Evolutionary conservation across 257 asterid species (phyloP).

Genomic region (Forsythia viridissima): DNA sequence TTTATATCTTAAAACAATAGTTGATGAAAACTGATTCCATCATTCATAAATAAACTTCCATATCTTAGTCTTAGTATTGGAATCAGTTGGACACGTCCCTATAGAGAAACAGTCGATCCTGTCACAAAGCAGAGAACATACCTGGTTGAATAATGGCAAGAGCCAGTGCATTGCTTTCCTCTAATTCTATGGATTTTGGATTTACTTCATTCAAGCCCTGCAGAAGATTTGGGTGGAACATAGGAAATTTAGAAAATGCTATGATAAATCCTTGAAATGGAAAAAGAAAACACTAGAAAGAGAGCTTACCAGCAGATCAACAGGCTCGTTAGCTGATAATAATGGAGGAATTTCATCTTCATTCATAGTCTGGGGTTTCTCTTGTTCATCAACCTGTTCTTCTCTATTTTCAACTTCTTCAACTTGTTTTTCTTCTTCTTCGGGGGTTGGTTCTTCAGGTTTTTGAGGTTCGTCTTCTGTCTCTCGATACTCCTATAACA

Average conservation of each 20-base stretch:
- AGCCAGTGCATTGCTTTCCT: constrained; percentile 75
- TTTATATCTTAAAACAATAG: too few species aligned
- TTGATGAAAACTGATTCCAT: background rate
- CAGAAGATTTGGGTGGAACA: background rate
- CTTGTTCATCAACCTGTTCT: constrained; percentile 29
- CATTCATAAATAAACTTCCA: background rate
- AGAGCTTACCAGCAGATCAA: constrained; percentile 64
- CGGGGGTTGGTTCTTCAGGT: constrained; percentile 30
- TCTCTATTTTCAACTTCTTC: constrained; percentile 38
- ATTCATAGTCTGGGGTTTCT: constrained; percentile 30
- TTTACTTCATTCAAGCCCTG: constrained; percentile 66
- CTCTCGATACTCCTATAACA: constrained; percentile 49
- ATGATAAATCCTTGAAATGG: background rate
- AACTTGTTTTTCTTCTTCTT: constrained; percentile 28
- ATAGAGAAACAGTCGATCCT: background rate
- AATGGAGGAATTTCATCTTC: constrained; percentile 37
- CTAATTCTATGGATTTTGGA: constrained; percentile 52
- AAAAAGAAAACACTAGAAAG: background rate
- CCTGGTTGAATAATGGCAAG: constrained; percentile 82
- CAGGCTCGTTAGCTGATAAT: constrained; percentile 43
- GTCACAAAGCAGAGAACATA: background rate
- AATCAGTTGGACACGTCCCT: too few species aligned
- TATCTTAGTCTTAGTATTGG: background rate
- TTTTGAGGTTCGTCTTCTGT: constrained; percentile 43
- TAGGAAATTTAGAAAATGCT: background rate